Conservation (phyloP, 306 rosid species). For the Carpinus fangiana region DNA sequence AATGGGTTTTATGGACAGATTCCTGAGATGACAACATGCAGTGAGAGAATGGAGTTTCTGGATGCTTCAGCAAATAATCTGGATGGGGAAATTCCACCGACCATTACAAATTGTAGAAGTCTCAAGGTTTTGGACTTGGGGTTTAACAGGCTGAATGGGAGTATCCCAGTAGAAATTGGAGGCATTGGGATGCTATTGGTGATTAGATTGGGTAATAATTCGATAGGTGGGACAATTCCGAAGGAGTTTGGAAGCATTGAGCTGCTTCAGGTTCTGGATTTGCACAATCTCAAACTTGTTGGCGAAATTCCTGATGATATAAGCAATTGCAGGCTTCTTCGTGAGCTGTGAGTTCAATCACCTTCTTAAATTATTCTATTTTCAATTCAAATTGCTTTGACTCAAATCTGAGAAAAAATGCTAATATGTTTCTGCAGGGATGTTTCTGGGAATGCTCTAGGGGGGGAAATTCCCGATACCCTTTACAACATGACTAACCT, state of each 20-base stretch:
- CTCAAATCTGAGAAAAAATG: slow-evolving; percentile 31
- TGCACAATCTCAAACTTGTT: slow-evolving; percentile 71
- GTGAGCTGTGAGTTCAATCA: slow-evolving; percentile 77
- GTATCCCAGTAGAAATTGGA: slow-evolving; percentile 59
- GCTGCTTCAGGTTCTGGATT: slow-evolving; percentile 81
- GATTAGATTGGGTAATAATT: slow-evolving; percentile 76
- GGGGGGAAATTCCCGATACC: slow-evolving; percentile 69
- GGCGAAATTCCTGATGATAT: slow-evolving; percentile 77
- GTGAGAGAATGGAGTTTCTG: slow-evolving; percentile 64
- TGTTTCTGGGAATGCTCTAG: slow-evolving; percentile 74
- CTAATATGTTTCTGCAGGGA: slow-evolving; percentile 67
- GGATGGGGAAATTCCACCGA: slow-evolving; percentile 76
- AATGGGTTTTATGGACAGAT: slow-evolving; percentile 69
- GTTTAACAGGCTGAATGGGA: slow-evolving; percentile 66
- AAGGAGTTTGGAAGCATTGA: slow-evolving; percentile 60
- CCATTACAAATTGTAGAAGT: slow-evolving; percentile 71
- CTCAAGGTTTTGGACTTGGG: slow-evolving; percentile 75
- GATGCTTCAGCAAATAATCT: slow-evolving; percentile 81
- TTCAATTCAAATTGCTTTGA: slow-evolving; percentile 28
- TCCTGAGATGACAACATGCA: slow-evolving; percentile 59
- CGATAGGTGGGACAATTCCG: slow-evolving; percentile 68
- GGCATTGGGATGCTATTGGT: slow-evolving; percentile 58
- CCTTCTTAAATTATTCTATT: slow-evolving; percentile 31
- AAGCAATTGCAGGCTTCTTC: slow-evolving; percentile 80
- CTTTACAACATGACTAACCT: slow-evolving; percentile 74